Percentiles rank a stretch among this genome's conserved stretches.
phyloP scores from a whole-genome alignment of 106 monocot species.

The Xerophyta viscosa region DNA sequence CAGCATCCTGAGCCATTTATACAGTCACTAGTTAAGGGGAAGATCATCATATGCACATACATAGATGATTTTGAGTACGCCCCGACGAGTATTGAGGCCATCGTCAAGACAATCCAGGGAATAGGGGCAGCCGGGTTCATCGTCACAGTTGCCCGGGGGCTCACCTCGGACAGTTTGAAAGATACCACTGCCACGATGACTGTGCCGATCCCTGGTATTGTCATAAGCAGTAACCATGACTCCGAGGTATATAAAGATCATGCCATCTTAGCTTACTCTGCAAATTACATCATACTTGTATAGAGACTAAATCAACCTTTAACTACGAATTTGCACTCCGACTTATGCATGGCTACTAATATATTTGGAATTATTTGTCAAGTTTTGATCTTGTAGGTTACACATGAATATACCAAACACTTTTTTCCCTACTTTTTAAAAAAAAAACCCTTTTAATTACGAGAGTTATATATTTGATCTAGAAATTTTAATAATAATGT shows the following conservation, averaged over 20 bases:
- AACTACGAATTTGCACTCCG: no score
- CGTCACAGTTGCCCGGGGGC: constrained; percentile 24
- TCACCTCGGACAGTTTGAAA: constrained; percentile 10
- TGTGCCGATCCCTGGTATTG: constrained; percentile 41
- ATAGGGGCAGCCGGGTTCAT: constrained; percentile 68
- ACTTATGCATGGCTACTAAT: no score
- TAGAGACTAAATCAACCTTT: no score
- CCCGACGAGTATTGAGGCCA: constrained; percentile 14
- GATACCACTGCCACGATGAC: constrained; percentile 14
- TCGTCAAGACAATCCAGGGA: constrained; percentile 21
- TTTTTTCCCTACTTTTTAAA: no score
- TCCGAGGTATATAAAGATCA: constrained; percentile 18
- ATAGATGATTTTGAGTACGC: constrained; percentile 13
- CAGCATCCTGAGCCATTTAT: constrained; percentile 32
- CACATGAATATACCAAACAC: no score
- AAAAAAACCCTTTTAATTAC: no score
- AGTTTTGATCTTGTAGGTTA: no score
- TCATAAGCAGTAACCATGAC: constrained; percentile 14
- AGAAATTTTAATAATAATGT: no score
- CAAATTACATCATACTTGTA: no score
- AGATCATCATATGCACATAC: constrained; percentile 66
- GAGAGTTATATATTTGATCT: no score
- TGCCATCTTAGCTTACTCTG: no score
- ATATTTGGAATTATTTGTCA: no score
- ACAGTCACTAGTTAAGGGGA: constrained; percentile 30